A percentile compares a stretch with the other conserved stretches of the same genome.
phyloP scores from a whole-genome alignment of 352 stramenopile genomes.

The Stephanocyclus meneghinianus region DNA sequence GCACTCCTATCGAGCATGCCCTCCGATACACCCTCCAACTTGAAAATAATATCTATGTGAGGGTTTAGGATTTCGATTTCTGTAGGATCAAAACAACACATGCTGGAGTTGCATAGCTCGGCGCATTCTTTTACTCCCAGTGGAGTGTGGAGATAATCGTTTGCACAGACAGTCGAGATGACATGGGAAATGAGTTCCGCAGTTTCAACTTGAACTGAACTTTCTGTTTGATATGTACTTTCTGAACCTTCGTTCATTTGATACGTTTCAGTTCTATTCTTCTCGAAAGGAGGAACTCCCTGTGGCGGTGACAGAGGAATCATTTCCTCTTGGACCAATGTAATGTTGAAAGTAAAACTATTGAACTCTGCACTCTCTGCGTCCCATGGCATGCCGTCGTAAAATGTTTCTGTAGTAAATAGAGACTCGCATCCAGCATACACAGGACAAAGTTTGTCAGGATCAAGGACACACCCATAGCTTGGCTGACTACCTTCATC shows the following conservation, averaged over 20 bases:
- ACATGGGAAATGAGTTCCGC: background rate
- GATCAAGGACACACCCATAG: background rate
- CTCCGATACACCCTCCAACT: background rate
- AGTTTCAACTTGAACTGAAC: background rate
- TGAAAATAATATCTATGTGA: slow-evolving; percentile 6
- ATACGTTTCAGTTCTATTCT: background rate
- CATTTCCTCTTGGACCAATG: background rate
- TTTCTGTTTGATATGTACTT: background rate
- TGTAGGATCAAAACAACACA: background rate
- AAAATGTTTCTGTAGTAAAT: background rate
- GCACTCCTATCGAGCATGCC: background rate
- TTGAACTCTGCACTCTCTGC: background rate
- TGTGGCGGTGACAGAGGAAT: background rate
- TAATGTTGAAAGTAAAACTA: background rate
- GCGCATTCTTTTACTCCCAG: background rate
- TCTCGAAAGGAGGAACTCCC: background rate
- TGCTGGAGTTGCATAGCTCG: background rate
- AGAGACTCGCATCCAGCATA: background rate
- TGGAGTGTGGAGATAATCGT: background rate
- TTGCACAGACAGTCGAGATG: slow-evolving; percentile 5
- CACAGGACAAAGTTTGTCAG: background rate
- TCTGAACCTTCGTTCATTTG: no score
- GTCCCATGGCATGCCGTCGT: background rate
- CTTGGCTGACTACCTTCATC: background rate
- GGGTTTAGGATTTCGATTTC: background rate